phyloP scores from a whole-genome alignment of 2,329 filamentous ascomycete genomes.

The Fusarium beomiforme region DNA sequence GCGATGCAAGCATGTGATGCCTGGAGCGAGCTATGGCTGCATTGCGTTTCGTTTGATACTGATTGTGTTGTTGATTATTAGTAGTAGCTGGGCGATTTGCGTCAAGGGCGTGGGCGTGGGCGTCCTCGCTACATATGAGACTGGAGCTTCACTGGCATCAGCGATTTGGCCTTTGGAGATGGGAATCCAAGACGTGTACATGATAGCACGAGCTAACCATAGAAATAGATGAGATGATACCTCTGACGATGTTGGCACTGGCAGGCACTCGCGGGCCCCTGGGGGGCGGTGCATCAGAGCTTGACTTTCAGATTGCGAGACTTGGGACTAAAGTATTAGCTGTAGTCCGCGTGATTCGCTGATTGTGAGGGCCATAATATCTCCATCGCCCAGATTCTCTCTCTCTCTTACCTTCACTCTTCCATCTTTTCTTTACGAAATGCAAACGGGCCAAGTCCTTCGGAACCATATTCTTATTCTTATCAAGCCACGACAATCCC shows the following conservation, averaged over 20 bases:
- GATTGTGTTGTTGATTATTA: conserved; percentile 12
- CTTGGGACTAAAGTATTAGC: not conserved
- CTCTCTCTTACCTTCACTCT: not conserved
- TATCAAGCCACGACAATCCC: not conserved
- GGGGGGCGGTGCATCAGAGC: not conserved
- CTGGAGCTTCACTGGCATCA: conserved; percentile 1
- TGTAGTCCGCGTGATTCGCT: not conserved
- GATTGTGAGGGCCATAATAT: not conserved
- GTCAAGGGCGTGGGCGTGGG: too few relatives aligned
- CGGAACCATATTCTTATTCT: not conserved
- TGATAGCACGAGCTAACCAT: conserved; percentile 29
- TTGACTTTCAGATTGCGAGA: not conserved
- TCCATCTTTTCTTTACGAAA: not conserved
- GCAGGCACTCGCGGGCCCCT: not conserved
- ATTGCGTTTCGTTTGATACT: conserved; percentile 4
- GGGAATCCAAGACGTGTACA: conserved; percentile 33
- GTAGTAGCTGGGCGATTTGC: conserved; percentile 18
- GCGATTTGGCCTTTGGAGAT: conserved; percentile 25
- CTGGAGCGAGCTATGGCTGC: conserved; percentile 15
- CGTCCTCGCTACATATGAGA: conserved; percentile 18
- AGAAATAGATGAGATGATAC: conserved; percentile 38
- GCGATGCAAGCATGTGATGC: conserved; percentile 16
- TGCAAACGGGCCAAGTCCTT: not conserved
- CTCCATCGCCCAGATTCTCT: too few relatives aligned
- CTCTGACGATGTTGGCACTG: not conserved